Conservation (phyloP, 805 yeast species). For the Candida krabiensis region DNA sequence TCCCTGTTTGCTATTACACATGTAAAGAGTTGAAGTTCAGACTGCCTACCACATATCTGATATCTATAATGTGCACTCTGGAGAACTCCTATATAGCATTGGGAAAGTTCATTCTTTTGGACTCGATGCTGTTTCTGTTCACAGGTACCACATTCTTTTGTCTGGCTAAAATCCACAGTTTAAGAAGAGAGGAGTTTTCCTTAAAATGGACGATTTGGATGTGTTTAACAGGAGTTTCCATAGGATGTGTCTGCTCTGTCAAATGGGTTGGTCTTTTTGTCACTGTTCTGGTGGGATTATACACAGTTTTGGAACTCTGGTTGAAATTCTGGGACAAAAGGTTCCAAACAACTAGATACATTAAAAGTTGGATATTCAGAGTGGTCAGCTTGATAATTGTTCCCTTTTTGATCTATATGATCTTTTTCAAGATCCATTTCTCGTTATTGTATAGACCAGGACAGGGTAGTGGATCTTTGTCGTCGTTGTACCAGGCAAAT, state of each 20-base stretch:
- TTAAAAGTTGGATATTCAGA: slow-evolving; percentile 72
- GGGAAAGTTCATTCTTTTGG: slow-evolving; percentile 73
- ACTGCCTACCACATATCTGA: slow-evolving; percentile 54
- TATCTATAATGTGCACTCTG: slow-evolving; percentile 61
- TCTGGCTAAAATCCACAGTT: slow-evolving; percentile 53
- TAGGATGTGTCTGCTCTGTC: slow-evolving; percentile 82
- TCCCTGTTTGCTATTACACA: slow-evolving; percentile 71
- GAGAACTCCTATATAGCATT: slow-evolving; percentile 71
- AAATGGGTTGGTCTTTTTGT: slow-evolving; percentile 89
- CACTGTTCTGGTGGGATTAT: slow-evolving; percentile 85
- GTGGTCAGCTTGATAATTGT: slow-evolving; percentile 62
- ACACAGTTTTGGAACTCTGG: slow-evolving; percentile 89
- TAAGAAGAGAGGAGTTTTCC: slow-evolving; percentile 43
- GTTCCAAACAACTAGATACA: slow-evolving; percentile 45
- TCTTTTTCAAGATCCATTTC: slow-evolving; percentile 82
- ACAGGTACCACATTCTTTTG: slow-evolving; percentile 69
- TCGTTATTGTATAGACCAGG: slow-evolving; percentile 74
- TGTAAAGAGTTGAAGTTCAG: slow-evolving; percentile 57
- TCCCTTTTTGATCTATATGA: slow-evolving; percentile 69
- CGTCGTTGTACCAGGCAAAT: slow-evolving; percentile 79
- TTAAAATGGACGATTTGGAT: slow-evolving; percentile 54
- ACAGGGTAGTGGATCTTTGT: slow-evolving; percentile 69
- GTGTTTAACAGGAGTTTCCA: slow-evolving; percentile 58
- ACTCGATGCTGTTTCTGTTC: slow-evolving; percentile 74
- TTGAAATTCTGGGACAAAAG: slow-evolving; percentile 75